Base-by-base conservation (phyloP, 306 rosid genomes). In the Gastrolobium bilobum region DNA sequence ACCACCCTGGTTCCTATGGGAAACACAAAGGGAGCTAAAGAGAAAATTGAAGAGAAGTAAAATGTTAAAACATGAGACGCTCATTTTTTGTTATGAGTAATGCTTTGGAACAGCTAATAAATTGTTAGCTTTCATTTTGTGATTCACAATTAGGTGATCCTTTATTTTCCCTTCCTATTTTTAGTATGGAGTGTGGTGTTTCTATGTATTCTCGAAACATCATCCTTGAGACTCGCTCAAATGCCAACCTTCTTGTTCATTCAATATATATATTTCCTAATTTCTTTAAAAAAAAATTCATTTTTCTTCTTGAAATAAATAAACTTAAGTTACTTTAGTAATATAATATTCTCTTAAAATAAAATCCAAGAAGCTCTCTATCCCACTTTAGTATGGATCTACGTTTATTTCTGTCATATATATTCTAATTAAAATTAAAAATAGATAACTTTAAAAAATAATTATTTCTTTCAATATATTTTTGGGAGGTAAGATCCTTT, bases 151-250 rank as follows among this genome's bases (percentile, higher is more conserved):
- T 54, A 50, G 43, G 73, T 60, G 61, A 53, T 14, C 29, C 9
- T 79, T 68, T 35, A 31, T 48, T 57, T 79, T 72, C 54, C 47
- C 20, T 13, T 66, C 10, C 87, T 84, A 82, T 76, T 44, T 79
- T 88, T 79, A 73, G 86, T 35, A 66, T 37, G 4, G 0, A 35
- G 5, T 29, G 10, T 54, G 26, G 20, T 10, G 13, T 57, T 2
- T 3, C 44, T 13, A 72, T 72, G 44, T 77, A 31, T 61, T 63
- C 29, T 59, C 0, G 13, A 52, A 51, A 42, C 10, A 50, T 37
- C 7, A 53, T 70, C 89, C 91, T 76, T 62, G 64, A 73, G 90
- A 90, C 80, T 64, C 83, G 88, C 87, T 84, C 89, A 86, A 78
- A 68, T 77, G 59, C 76, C 71, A 78, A 4, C 53, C 30, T 13